phyloP scores from a whole-genome alignment of 2,329 filamentous ascomycete genomes.

The Ceratocystis harringtonii region DNA sequence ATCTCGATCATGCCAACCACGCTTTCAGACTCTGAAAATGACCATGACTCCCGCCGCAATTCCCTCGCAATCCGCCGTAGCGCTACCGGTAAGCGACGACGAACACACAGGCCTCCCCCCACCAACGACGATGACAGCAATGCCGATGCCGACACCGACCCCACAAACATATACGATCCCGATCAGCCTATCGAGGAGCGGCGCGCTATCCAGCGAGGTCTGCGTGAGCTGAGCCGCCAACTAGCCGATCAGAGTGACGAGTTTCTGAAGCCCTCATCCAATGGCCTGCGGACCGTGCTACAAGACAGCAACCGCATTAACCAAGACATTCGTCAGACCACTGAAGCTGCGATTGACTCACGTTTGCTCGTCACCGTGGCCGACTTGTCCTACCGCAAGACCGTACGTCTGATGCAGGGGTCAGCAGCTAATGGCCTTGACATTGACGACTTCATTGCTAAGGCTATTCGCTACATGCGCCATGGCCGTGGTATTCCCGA shows the following conservation, averaged over 20 bases:
- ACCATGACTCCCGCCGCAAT: neutral
- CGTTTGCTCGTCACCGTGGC: slow-evolving; percentile 68
- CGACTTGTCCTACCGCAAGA: slow-evolving; percentile 66
- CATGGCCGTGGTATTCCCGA: slow-evolving; percentile 42
- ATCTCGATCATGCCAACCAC: neutral
- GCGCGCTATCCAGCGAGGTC: slow-evolving; percentile 50
- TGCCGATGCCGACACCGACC: slow-evolving; percentile 18
- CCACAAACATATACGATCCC: slow-evolving; percentile 53
- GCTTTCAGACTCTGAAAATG: neutral
- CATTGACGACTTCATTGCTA: slow-evolving; percentile 80
- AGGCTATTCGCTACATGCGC: slow-evolving; percentile 78
- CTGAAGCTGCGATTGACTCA: slow-evolving; percentile 80
- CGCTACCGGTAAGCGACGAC: slow-evolving; percentile 18
- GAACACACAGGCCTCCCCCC: slow-evolving; percentile 20
- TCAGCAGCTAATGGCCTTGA: slow-evolving; percentile 63
- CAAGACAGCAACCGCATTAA: slow-evolving; percentile 50
- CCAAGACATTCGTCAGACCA: slow-evolving; percentile 64
- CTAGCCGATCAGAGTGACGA: slow-evolving; percentile 51
- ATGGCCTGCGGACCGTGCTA: slow-evolving; percentile 51
- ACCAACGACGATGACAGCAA: slow-evolving; percentile 15
- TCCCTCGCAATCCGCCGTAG: slow-evolving; percentile 5
- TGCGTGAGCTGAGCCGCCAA: slow-evolving; percentile 50
- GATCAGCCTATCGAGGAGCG: slow-evolving; percentile 65
- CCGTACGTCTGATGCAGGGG: slow-evolving; percentile 57
- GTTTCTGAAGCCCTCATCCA: slow-evolving; percentile 49